Base-by-base conservation (phyloP, 805 yeast species). In the Candida sonorensis region DNA sequence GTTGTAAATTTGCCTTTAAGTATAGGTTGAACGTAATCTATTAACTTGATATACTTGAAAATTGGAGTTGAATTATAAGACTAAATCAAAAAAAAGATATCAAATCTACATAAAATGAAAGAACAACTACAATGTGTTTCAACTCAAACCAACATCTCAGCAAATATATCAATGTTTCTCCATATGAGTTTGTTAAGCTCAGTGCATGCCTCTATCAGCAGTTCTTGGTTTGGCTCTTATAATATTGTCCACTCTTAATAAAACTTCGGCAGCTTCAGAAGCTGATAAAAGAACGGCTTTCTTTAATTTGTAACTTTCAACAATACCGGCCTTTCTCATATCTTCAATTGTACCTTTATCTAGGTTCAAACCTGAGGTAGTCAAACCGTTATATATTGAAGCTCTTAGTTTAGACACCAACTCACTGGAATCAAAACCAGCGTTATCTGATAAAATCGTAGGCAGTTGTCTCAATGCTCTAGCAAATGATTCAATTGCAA, bases 221-320 rank as follows among this genome's bases (percentile, higher is more conserved):
- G 98, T 88, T 63, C 98, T 74, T 42, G 99, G 98, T 59, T 84
- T 88, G 21, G 98, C 97, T 46, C 95, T 78, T 42, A 92, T 85
- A 45, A 92, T 92, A 60, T 92, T 90, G 57, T 92, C 99, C 26
- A 92, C 99, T 56, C 99, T 77, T 51, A 92, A 65, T 45, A 92
- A 71, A 29, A 92, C 88, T 65, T 92, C 97, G 5, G 97, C 94
- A 20, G 98, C 98, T 65, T 92, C 99, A n/a, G 95, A 70, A 5
- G 98, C 97, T 29, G 94, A 80, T 10, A 87, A 75, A 12, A 92
- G 97, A 11, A 94, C 98, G 2, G 97, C 95, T 42, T 75, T 71
- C 64, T 92, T 92, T 58, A 92, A 72, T 62, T 88, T 90, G 62
- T 72, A 92, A 42, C 94, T 79, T 64, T 92, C 99, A 32, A 92